phyloP scores from a whole-genome alignment of 2,329 filamentous ascomycete species.

The Thelonectria olida region DNA sequence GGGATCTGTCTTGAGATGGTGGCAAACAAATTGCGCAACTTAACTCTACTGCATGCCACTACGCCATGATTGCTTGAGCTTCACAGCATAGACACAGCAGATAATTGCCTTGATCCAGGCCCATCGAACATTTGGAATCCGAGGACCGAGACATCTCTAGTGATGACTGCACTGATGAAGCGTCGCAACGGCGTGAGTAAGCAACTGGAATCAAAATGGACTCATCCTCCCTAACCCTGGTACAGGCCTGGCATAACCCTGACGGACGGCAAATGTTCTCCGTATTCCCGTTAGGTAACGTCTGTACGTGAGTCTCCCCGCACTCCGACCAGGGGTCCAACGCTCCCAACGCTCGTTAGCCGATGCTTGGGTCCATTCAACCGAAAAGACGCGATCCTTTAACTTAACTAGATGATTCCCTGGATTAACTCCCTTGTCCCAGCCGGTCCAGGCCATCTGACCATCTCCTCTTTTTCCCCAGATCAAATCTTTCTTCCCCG shows the following conservation, averaged over 20 bases:
- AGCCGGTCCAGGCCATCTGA: background rate
- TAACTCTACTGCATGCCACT: no score
- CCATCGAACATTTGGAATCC: background rate
- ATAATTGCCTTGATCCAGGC: no score
- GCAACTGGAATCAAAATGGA: background rate
- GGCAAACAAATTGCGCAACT: no score
- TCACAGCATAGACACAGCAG: no score
- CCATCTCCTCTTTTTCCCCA: slow-evolving; percentile 1
- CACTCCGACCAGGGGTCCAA: background rate
- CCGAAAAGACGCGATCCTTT: no score
- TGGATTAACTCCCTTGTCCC: background rate
- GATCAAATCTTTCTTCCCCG: slow-evolving; percentile 1
- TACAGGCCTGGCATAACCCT: no score
- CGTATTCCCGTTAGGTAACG: background rate
- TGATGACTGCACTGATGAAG: background rate
- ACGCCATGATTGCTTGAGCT: no score
- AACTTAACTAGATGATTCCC: no score
- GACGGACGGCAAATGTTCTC: background rate
- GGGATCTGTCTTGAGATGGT: no score
- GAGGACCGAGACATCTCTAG: background rate
- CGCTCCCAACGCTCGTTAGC: background rate
- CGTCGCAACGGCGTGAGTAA: background rate
- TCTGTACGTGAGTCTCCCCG: background rate
- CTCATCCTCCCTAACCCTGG: background rate
- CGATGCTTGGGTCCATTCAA: background rate